Conservation (phyloP, 805 yeast species). For the Clavispora fructus region DNA sequence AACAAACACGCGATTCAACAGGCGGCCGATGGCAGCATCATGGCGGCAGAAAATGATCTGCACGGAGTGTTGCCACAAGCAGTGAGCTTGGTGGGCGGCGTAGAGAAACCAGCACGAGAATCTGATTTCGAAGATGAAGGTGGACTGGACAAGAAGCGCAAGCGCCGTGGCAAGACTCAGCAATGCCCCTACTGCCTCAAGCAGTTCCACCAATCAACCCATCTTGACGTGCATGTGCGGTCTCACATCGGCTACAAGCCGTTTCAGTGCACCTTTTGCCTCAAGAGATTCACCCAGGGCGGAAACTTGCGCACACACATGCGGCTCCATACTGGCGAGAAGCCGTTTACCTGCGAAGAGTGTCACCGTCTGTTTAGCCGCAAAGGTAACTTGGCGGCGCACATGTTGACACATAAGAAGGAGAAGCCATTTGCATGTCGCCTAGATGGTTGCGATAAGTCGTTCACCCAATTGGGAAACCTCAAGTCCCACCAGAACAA, state of each 20-base stretch:
- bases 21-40: conserved; percentile 63
- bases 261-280: conserved; percentile 72
- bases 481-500: conserved; percentile 91
- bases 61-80: conserved; percentile 48
- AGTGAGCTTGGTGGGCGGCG: conserved; percentile 71
- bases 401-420: conserved; percentile 73
- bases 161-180: conserved; percentile 44
- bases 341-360: conserved; percentile 75
- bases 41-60: conserved; percentile 35
- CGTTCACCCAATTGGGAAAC: conserved; percentile 88
- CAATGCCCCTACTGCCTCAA: conserved; percentile 76
- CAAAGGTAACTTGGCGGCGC: conserved; percentile 90
- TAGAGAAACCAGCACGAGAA: conserved; percentile 50
- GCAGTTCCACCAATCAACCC: conserved; percentile 84
- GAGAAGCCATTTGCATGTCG: conserved; percentile 74
- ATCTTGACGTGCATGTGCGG: conserved; percentile 81
- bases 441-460: conserved; percentile 75
- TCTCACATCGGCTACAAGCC: conserved; percentile 87
- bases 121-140: conserved; percentile 16
- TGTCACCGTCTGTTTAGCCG: conserved; percentile 80
- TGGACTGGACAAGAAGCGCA: conserved; percentile 15
- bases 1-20: conserved; percentile 58
- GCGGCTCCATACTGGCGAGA: conserved; percentile 86
- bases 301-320: conserved; percentile 84
- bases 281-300: conserved; percentile 81